These are phyloP conservation scores for Kalanchoe fedtschenkoi DNA, from an alignment of 164 flowering plant genomes.

Conservation along the genomic window DNA sequence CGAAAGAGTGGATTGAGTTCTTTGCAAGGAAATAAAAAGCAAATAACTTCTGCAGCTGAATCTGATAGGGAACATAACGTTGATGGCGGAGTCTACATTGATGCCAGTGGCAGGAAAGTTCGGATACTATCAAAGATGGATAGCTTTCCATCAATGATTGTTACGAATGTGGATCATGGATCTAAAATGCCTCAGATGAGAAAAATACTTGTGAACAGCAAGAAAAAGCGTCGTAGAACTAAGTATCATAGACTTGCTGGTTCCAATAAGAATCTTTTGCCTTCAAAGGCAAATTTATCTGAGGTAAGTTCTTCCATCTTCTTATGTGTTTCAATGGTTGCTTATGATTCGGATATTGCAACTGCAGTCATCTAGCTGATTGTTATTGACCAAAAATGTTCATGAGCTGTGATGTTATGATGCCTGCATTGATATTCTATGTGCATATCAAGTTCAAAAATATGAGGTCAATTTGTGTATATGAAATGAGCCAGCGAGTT, in stretches of 20 bases:
- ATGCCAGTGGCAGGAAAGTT: slow-evolving; percentile 69
- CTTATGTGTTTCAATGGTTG: not conserved
- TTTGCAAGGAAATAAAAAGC: slow-evolving; percentile 27
- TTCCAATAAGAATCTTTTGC: slow-evolving; percentile 19
- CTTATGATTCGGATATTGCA: not conserved
- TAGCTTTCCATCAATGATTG: slow-evolving; percentile 18
- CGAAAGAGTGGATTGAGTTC: slow-evolving; percentile 12
- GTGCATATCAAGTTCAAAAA: not conserved
- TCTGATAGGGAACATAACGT: slow-evolving; percentile 18
- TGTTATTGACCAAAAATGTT: not conserved
- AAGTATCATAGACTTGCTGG: slow-evolving; percentile 24
- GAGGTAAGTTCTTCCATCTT: slow-evolving; percentile 28
- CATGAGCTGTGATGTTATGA: not conserved
- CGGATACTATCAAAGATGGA: slow-evolving; percentile 57
- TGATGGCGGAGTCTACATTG: slow-evolving; percentile 62
- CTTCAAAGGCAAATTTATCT: slow-evolving; percentile 15
- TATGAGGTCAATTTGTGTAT: not conserved
- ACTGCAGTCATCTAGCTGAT: not conserved
- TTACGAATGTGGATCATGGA: slow-evolving; percentile 19
- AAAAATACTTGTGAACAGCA: slow-evolving; percentile 22
- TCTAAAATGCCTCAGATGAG: slow-evolving; percentile 19
- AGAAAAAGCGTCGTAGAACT: slow-evolving; percentile 24
- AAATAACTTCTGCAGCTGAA: slow-evolving; percentile 12
- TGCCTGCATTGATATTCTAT: not conserved
- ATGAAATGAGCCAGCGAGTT: not conserved